Percentiles rank a stretch among this genome's conserved stretches.
These are phyloP conservation scores for Cucumis sativus DNA, from an alignment of 306 rosid species.

Conservation along the genomic window DNA sequence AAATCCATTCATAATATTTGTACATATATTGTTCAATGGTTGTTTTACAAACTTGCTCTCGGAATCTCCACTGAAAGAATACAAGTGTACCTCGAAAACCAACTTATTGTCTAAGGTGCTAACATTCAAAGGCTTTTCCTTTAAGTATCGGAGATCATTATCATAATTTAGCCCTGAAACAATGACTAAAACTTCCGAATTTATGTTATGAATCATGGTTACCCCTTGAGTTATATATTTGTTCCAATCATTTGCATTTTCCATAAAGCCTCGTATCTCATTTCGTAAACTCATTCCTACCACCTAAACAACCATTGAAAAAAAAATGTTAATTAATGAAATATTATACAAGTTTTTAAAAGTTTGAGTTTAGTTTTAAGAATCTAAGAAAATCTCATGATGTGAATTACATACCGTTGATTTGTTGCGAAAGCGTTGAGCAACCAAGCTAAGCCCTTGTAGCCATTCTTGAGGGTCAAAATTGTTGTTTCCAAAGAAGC, in stretches of 20 bases:
- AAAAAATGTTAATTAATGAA: neutral
- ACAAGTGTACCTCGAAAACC: conserved; percentile 30
- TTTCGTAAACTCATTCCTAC: conserved; percentile 33
- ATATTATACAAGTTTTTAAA: neutral
- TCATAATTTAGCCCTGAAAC: conserved; percentile 28
- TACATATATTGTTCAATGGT: conserved; percentile 37
- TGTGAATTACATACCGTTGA: conserved; percentile 11
- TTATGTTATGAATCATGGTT: conserved; percentile 15
- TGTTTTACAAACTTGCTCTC: neutral
- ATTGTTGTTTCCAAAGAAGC: conserved; percentile 32
- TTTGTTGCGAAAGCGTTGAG: conserved; percentile 17
- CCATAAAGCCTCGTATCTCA: conserved; percentile 25
- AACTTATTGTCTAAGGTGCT: conserved; percentile 20
- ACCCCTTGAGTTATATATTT: conserved; percentile 28
- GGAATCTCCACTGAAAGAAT: conserved; percentile 19
- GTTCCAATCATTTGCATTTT: conserved; percentile 31
- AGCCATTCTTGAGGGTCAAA: conserved; percentile 46
- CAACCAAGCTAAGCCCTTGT: conserved; percentile 27
- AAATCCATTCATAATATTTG: conserved; percentile 13
- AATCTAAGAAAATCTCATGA: neutral
- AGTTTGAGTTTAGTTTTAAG: neutral
- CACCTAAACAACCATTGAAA: conserved; percentile 13
- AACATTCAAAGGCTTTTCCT: conserved; percentile 6
- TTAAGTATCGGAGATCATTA: conserved; percentile 25
- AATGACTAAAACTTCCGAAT: conserved; percentile 17